Conservation (phyloP, 2,329 filamentous ascomycete genomes). For the Geoglossum cookeanum region DNA sequence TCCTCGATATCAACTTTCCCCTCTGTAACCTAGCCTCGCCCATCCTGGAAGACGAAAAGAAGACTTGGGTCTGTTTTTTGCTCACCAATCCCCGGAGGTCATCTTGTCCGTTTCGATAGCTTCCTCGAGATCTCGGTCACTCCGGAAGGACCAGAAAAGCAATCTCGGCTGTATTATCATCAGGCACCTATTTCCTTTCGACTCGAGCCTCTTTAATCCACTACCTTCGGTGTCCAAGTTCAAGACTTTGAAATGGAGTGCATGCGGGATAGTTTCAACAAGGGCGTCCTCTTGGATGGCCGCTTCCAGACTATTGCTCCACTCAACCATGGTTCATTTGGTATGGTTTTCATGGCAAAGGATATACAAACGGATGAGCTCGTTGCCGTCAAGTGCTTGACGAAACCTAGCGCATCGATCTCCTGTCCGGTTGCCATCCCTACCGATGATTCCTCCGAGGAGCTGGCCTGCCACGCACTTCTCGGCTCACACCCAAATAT, state of each 20-base stretch:
- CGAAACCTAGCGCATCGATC: constrained; percentile 52
- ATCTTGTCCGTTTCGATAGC: constrained; percentile 13
- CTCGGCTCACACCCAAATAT: constrained; percentile 74
- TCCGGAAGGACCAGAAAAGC: constrained; percentile 11
- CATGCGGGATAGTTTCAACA: constrained; percentile 62
- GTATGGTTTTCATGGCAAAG: constrained; percentile 89
- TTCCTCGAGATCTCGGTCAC: constrained; percentile 16
- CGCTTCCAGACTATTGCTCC: constrained; percentile 84
- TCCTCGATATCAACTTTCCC: not conserved
- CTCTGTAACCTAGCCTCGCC: not conserved
- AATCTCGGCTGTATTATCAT: constrained; percentile 16
- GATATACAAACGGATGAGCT: constrained; percentile 57
- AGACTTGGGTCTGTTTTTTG: not conserved
- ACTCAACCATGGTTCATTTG: constrained; percentile 96
- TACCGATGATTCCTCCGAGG: constrained; percentile 67
- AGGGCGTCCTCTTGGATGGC: constrained; percentile 65
- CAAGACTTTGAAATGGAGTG: constrained; percentile 46
- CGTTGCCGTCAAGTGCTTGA: constrained; percentile 92
- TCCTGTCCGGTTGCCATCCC: constrained; percentile 44
- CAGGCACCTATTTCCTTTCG: constrained; percentile 7
- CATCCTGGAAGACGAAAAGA: not conserved
- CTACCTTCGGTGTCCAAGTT: constrained; percentile 11
- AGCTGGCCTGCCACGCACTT: constrained; percentile 58
- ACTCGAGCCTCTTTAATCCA: constrained; percentile 10
- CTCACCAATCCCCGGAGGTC: not conserved